Percentiles rank a stretch among this genome's conserved stretches.
phyloP scores from a whole-genome alignment of 129 eudicot genomes.

The Mikania micrantha region DNA sequence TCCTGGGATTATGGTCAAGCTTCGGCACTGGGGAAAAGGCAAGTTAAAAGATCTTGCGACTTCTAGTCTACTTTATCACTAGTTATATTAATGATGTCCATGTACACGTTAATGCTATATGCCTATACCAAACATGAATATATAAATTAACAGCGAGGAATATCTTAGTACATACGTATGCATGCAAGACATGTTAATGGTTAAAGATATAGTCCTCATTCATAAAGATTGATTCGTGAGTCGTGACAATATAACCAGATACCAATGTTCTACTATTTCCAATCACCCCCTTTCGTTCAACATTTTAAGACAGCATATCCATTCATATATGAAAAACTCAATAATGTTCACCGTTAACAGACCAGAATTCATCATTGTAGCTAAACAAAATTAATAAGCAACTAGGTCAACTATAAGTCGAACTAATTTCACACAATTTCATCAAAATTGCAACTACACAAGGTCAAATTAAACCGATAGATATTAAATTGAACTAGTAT shows the following conservation, averaged over 20 bases:
- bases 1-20: too few species aligned
- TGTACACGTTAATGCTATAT: neutral
- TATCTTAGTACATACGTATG: neutral
- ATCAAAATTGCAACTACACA: neutral
- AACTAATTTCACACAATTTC: neutral
- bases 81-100: neutral
- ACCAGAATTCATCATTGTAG: conserved; percentile 4
- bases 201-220: conserved; percentile 10
- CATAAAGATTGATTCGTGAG: neutral
- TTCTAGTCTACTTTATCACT: neutral
- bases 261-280: neutral
- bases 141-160: neutral
- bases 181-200: neutral
- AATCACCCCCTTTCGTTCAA: neutral
- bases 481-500: neutral
- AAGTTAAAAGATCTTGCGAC: neutral
- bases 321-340: neutral
- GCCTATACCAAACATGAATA: neutral
- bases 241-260: neutral
- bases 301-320: neutral
- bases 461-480: neutral
- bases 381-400: neutral
- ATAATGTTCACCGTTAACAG: neutral
- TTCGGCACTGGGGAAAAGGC: too few species aligned
- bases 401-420: conserved; percentile 4